phyloP scores from a whole-genome alignment of 1,139 yeast species.

The Yamadazyma aaseri region DNA sequence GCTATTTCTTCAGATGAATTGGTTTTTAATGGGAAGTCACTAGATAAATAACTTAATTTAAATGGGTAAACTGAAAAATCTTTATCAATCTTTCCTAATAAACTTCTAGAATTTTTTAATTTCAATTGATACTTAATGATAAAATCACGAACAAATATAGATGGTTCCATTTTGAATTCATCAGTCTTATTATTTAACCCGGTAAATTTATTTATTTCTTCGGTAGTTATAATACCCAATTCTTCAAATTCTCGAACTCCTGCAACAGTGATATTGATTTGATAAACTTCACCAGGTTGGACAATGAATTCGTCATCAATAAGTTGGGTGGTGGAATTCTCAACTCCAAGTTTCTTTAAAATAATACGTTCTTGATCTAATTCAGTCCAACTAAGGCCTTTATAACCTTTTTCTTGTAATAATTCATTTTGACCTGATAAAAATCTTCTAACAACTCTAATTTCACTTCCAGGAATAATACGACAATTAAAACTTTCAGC shows the following conservation, averaged over 20 bases:
- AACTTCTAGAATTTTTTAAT: conserved; percentile 69
- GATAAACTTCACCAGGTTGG: conserved; percentile 80
- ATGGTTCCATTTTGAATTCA: conserved; percentile 60
- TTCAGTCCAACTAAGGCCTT: conserved; percentile 91
- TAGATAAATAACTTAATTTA: conserved; percentile 68
- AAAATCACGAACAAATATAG: conserved; percentile 82
- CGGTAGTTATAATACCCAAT: conserved; percentile 66
- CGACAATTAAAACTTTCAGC: conserved; percentile 79
- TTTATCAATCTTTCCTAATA: conserved; percentile 70
- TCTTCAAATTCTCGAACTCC: conserved; percentile 55
- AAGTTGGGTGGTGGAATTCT: conserved; percentile 25
- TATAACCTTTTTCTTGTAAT: conserved; percentile 87
- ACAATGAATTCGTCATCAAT: conserved; percentile 81
- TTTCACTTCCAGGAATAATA: conserved; percentile 89
- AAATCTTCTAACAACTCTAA: conserved; percentile 87
- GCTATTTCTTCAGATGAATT: conserved; percentile 37
- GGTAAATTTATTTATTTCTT: conserved; percentile 59
- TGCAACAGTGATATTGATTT: conserved; percentile 79
- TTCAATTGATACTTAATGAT: conserved; percentile 76
- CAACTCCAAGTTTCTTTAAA: conserved; percentile 13
- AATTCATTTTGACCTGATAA: conserved; percentile 93
- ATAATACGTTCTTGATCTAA: conserved; percentile 61
- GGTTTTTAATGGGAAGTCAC: conserved; percentile 51
- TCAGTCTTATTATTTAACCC: conserved; percentile 58
- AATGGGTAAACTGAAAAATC: conserved; percentile 86